Percentiles rank a stretch among this genome's conserved stretches.
Conservation (phyloP, 2,329 filamentous ascomycete genomes). For the Tolypocladium endophyticum region DNA sequence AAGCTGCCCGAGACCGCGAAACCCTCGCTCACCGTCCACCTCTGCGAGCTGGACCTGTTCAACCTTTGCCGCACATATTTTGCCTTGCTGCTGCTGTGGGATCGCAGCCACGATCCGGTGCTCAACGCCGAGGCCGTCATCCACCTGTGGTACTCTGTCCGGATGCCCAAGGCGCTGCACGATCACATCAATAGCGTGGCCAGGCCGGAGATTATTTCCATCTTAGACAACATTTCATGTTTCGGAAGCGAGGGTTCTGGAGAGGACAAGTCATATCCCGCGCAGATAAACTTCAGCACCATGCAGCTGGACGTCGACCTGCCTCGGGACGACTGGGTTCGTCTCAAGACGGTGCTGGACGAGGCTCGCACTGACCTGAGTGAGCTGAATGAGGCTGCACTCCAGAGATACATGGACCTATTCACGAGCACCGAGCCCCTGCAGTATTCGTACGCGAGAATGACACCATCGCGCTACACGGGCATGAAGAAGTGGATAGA, state of each 20-base stretch:
- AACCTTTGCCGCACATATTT: conserved; percentile 5
- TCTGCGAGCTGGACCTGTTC: conserved; percentile 3
- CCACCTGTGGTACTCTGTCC: conserved; percentile 16
- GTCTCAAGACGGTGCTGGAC: background rate
- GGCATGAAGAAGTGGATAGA: conserved; percentile 9
- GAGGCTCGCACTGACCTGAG: background rate
- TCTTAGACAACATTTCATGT: background rate
- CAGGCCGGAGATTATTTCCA: background rate
- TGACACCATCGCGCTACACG: conserved; percentile 8
- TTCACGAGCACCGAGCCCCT: conserved; percentile 2
- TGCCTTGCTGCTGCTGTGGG: conserved; percentile 6
- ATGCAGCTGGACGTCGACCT: conserved; percentile 5
- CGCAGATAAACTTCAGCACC: background rate
- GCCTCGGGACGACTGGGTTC: conserved; percentile 2
- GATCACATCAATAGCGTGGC: conserved; percentile 6
- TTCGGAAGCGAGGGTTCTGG: background rate
- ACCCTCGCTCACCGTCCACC: conserved; percentile 4
- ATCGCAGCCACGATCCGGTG: conserved; percentile 1
- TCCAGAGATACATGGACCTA: conserved; percentile 5
- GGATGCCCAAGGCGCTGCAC: conserved; percentile 4
- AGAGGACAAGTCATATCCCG: background rate
- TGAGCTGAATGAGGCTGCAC: background rate
- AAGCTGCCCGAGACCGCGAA: conserved; percentile 9
- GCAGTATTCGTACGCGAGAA: conserved; percentile 1
- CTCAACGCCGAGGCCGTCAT: conserved; percentile 12